Conservation (phyloP, 257 asterid genomes). For the Scutellaria galericulata region DNA sequence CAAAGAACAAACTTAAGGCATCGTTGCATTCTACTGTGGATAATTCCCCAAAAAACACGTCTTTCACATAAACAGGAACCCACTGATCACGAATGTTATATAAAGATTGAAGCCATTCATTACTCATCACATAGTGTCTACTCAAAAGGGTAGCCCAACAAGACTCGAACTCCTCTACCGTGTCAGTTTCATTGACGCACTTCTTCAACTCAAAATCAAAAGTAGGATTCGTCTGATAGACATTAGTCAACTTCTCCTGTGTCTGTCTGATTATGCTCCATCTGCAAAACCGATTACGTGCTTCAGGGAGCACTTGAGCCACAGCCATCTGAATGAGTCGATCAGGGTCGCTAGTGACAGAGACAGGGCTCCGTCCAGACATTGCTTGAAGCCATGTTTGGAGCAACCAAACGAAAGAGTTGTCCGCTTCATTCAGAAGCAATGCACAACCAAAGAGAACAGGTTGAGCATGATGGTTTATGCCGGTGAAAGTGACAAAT, state of each 20-base stretch:
- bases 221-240: conserved; percentile 52
- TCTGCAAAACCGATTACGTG: conserved; percentile 67
- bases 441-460: conserved; percentile 82
- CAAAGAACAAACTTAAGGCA: conserved; percentile 51
- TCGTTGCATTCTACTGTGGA: conserved; percentile 47
- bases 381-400: conserved; percentile 76
- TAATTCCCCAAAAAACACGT: conserved; percentile 77
- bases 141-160: conserved; percentile 62
- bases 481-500: conserved; percentile 71
- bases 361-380: conserved; percentile 64
- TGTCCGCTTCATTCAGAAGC: conserved; percentile 62
- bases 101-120: conserved; percentile 76
- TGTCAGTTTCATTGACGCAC: conserved; percentile 65
- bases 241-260: conserved; percentile 60
- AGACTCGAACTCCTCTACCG: conserved; percentile 78
- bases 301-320: conserved; percentile 61
- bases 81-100: conserved; percentile 71
- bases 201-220: conserved; percentile 68
- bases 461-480: conserved; percentile 89
- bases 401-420: conserved; percentile 71
- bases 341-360: conserved; percentile 72
- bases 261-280: conserved; percentile 75
- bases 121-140: conserved; percentile 56
- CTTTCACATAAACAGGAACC: conserved; percentile 75
- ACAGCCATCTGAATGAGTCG: conserved; percentile 66